Base-by-base conservation (phyloP, 1,284 basidiomycete species). In the Clitocybe nebularis region DNA sequence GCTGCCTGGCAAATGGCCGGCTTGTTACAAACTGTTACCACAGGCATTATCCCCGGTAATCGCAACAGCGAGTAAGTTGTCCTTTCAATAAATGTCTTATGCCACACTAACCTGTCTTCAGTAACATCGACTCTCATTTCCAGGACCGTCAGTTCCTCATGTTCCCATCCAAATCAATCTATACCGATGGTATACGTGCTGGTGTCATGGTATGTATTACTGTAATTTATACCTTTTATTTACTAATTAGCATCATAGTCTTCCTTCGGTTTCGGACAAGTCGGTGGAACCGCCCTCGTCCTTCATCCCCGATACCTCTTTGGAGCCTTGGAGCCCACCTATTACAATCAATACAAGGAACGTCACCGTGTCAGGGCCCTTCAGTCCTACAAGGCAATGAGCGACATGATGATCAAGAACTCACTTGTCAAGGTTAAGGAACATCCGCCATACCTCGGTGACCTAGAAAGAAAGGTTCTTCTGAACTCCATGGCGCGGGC, bases 241-340 rank as follows among this genome's bases (percentile, higher is more conserved):
- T 44, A 51, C 53, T 55, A n/a, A 51, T 13, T 30, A 13, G 26
- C 24, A 32, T 4, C 36, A 40, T 46, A 85, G 76, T 97, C 95
- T 3, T 97, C 93, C 13, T 99, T 99, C 71, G 96, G 96, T 57
- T 99, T 99, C 75, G 96, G 95, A 57, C 96, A 99, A 79, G 94
- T 97, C 52, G 96, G 95, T 50, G 96, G 95, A 49, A 90, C 87
- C 48, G 87, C 84, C 36, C 77, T 95, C 50, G 73, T 97, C 54
- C 63, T 99, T 44, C 86, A 99, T 67, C 93, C 96, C 39, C 88
- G 90, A 53, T 93, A 92, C 72, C 76, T 97, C 49, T 84, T 93
- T 52, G 95, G 85, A 41, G 76, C 88, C 9, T 69, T 98, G 32
- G 81, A 89, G 49, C 77, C 85, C 2, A 70, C 78, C 21, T 63